These are phyloP conservation scores for Ustilago nuda DNA, from an alignment of 1,284 basidiomycete genomes.

Conservation along the genomic window DNA sequence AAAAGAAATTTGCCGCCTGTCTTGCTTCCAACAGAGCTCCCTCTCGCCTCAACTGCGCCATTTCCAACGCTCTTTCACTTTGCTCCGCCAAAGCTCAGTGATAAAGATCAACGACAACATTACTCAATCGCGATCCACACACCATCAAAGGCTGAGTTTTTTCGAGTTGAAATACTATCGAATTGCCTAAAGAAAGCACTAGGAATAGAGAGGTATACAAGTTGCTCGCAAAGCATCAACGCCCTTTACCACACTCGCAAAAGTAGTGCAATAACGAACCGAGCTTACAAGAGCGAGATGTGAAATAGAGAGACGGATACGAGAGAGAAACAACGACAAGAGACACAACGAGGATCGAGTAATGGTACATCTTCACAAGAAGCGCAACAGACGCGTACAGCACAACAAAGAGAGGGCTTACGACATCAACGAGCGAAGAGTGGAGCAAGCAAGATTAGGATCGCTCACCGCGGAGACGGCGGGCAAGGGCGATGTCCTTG, in stretches of 20 bases:
- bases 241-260: constrained; percentile 1
- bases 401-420: background rate
- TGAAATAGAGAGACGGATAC: constrained; percentile 30
- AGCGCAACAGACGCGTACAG: constrained; percentile 7
- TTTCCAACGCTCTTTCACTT: background rate
- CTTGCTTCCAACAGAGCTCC: background rate
- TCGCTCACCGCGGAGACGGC: constrained; percentile 84
- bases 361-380: constrained; percentile 45
- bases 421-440: constrained; percentile 13
- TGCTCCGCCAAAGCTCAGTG: constrained; percentile 1
- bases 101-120: background rate
- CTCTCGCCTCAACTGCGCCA: too few relatives aligned
- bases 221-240: constrained; percentile 24
- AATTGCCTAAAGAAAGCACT: constrained; percentile 21
- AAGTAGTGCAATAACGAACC: constrained; percentile 6
- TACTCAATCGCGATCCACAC: constrained; percentile 5
- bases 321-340: constrained; percentile 13
- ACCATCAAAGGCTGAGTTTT: background rate
- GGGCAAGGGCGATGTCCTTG: constrained; percentile 93
- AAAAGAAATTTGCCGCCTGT: background rate
- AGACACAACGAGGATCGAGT: constrained; percentile 35
- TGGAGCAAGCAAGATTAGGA: constrained; percentile 42
- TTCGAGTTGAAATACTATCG: constrained; percentile 24
- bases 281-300: constrained; percentile 32
- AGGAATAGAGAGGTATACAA: constrained; percentile 44